Evolutionary conservation across 495 filamentous ascomycete genomes (phyloP).

Genomic region (Chaetomium cochliodes): DNA sequence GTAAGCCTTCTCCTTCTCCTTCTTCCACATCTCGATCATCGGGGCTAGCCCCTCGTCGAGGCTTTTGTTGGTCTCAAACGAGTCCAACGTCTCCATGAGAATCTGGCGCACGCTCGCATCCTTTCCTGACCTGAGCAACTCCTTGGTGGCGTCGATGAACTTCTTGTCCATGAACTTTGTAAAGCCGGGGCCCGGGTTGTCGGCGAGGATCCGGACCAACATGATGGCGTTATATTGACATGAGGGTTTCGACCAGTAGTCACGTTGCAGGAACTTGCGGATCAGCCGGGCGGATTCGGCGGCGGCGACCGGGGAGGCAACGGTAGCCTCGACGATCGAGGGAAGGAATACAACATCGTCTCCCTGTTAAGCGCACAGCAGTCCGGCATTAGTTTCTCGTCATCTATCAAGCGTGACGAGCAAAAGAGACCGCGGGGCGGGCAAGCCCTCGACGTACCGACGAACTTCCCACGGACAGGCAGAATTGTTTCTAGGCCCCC

Average conservation of each 20-base stretch:
- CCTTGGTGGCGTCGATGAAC: conserved; percentile 73
- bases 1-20: conserved; percentile 68
- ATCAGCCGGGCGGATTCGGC: conserved; percentile 72
- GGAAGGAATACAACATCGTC: conserved; percentile 94
- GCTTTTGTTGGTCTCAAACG: conserved; percentile 63
- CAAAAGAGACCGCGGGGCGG: background rate
- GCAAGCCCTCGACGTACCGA: conserved; percentile 50
- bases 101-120: conserved; percentile 81
- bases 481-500: conserved; percentile 59
- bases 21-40: conserved; percentile 82
- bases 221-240: conserved; percentile 96
- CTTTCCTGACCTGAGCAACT: conserved; percentile 65
- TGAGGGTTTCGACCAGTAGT: conserved; percentile 58
- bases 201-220: conserved; percentile 85
- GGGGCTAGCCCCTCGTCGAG: conserved; percentile 68
- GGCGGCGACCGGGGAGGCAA: conserved; percentile 83
- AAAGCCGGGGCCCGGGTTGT: conserved; percentile 89
- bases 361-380: conserved; percentile 47
- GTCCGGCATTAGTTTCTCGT: conserved; percentile 10
- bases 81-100: conserved; percentile 77
- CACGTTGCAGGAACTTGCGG: conserved; percentile 74
- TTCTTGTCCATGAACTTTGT: conserved; percentile 81
- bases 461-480: conserved; percentile 67
- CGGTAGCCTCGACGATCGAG: conserved; percentile 88
- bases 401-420: background rate